Percentiles rank a stretch among this genome's conserved stretches.
These are phyloP conservation scores for Wolfiporia cocos DNA, from an alignment of 1,284 basidiomycete genomes.

Conservation along the genomic window DNA sequence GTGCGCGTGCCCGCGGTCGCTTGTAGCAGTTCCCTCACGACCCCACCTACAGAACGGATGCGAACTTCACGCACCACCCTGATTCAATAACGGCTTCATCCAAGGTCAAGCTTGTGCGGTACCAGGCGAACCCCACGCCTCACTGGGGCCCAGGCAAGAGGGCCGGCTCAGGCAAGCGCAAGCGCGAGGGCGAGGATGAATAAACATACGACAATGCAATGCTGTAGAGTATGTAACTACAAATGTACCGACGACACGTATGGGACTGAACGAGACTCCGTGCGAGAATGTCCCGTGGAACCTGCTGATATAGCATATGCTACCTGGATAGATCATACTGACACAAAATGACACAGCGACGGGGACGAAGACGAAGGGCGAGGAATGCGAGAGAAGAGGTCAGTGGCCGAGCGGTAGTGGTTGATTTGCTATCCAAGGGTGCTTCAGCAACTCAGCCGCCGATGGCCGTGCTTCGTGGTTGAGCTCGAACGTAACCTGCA, in stretches of 20 bases:
- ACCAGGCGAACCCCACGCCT: conserved; percentile 86
- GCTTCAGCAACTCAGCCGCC: conserved; percentile 69
- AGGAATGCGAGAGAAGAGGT: conserved; percentile 1
- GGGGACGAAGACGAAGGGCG: neutral
- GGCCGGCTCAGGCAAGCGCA: conserved; percentile 43
- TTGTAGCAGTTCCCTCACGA: neutral
- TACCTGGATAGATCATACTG: neutral
- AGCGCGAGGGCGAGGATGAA: conserved; percentile 34
- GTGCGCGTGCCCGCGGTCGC: conserved; percentile 16
- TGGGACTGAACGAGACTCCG: too few relatives aligned
- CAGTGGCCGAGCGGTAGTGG: conserved; percentile 14
- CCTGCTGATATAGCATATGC: neutral
- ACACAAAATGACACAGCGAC: neutral
- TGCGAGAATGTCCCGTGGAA: conserved; percentile 2
- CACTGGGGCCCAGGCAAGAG: conserved; percentile 90
- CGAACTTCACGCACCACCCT: conserved; percentile 74
- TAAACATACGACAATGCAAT: too few relatives aligned
- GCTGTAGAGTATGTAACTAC: neutral
- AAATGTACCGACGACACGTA: neutral
- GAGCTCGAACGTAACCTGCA: conserved; percentile 81
- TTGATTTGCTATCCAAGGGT: conserved; percentile 57
- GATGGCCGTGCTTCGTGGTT: conserved; percentile 80
- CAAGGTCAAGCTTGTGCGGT: conserved; percentile 77
- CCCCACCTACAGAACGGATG: conserved; percentile 40
- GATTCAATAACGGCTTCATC: conserved; percentile 51